Evolutionary conservation across 2,329 filamentous ascomycete genomes (phyloP).

Genomic region (Septoria petroselini): DNA sequence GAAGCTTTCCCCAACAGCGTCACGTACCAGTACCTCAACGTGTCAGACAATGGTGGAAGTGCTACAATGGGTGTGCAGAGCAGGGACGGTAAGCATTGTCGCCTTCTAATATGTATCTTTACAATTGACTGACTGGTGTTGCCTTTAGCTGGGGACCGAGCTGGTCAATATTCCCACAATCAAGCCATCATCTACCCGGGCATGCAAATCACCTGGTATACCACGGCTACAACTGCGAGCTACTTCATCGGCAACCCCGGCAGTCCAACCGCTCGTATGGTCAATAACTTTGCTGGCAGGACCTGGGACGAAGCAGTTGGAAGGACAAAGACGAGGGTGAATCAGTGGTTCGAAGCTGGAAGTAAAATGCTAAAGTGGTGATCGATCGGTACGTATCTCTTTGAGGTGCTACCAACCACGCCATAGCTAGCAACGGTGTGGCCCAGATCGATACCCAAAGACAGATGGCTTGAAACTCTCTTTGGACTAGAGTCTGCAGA

Average conservation of each 20-base stretch:
- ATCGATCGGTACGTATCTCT: too few relatives aligned
- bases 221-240: background rate
- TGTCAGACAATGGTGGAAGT: conserved; percentile 12
- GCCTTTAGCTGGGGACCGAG: conserved; percentile 5
- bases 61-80: conserved; percentile 20
- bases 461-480: too few relatives aligned
- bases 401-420: too few relatives aligned
- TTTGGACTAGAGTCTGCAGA: too few relatives aligned
- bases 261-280: background rate
- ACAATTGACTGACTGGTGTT: too few relatives aligned
- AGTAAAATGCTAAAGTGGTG: too few relatives aligned
- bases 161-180: conserved; percentile 15
- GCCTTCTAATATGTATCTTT: too few relatives aligned
- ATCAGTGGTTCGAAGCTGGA: background rate
- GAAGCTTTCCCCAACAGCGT: conserved; percentile 10
- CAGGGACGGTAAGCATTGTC: background rate
- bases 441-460: too few relatives aligned
- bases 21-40: conserved; percentile 20
- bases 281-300: background rate
- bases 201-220: background rate
- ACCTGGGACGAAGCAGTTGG: background rate
- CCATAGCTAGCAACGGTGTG: too few relatives aligned
- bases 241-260: background rate
- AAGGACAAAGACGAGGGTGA: background rate
- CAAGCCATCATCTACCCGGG: conserved; percentile 16